Evolutionary conservation across 78 protist genomes (phyloP).

Genomic region (Speleostelium caveatum): DNA sequence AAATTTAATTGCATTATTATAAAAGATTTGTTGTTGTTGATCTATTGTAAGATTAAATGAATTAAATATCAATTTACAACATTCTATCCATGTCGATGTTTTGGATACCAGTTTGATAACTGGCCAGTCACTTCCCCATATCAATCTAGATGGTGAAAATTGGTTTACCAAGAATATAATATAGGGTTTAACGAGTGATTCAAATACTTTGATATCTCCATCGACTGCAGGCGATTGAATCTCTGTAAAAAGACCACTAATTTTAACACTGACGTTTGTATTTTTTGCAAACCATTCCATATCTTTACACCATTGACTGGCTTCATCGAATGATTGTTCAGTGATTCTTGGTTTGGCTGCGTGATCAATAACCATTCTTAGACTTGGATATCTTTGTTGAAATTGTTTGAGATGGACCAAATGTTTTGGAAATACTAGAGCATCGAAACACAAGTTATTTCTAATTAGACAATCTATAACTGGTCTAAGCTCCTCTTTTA

Average conservation of each 20-base stretch:
- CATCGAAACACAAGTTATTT: slow-evolving; percentile 10
- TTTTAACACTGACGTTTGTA: background rate
- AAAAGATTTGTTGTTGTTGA: background rate
- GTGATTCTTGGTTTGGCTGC: slow-evolving; percentile 41
- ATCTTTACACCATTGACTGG: slow-evolving; percentile 4
- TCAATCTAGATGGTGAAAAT: slow-evolving; percentile 1
- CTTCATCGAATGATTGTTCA: background rate
- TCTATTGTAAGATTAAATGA: background rate
- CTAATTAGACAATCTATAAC: background rate
- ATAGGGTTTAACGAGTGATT: slow-evolving; percentile 3
- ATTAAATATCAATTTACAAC: background rate
- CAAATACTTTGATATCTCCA: slow-evolving; percentile 1
- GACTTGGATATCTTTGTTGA: background rate
- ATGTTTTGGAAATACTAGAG: slow-evolving; percentile 11
- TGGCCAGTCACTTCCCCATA: slow-evolving; percentile 49
- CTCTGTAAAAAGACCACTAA: slow-evolving; percentile 27
- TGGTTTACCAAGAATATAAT: background rate
- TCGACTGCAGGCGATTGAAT: background rate
- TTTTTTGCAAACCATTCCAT: slow-evolving; percentile 30
- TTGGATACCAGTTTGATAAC: background rate
- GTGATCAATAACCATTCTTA: slow-evolving; percentile 43
- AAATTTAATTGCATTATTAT: background rate
- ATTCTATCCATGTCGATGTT: background rate
- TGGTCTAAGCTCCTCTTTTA: background rate
- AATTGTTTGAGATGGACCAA: background rate